Evolutionary conservation across 768 basidiomycete species (phyloP), one percentile per base, ranked within the genome.

Genomic region (Xanthoconium purpureum): DNA sequence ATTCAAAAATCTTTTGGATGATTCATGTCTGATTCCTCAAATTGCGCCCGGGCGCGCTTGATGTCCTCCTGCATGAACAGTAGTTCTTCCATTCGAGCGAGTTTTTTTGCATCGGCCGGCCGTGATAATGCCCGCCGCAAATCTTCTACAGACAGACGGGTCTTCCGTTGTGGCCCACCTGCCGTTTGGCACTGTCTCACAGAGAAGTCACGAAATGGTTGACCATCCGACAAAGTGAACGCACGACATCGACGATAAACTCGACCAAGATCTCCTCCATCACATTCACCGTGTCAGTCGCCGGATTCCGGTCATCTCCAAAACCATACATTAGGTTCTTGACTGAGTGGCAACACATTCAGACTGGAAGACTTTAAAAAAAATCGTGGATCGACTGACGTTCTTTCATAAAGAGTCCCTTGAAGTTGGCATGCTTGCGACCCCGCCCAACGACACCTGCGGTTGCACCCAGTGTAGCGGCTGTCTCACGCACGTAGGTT

Each of bases 31-130:
- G 75, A 75, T 59, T 80, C 80, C 50, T 84, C 83, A 60, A 93
- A 93, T 66, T 91, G 87, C 12, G 84, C 85, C 44, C 88, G 82
- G 5, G 91, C 93, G 10, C 91, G 84, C 69, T 93, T 91, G 72
- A 95, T 94, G 64, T 94, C 93, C 68, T 93, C 91, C 68, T 94
- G 91, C 88, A 94, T 92, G 76, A 92, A 93, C 35, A 95, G 67
- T 36, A 96, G 73, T 67, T 96, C 94, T 69, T 96, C 93, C 84
- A 95, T 87, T 54, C 94, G 80, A 17, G 93, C 92, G 24, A 95
- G 80, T 70, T 95, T 95, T 73, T 94, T 94, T 33, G 89, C 87
- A 65, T 95, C 94, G n/a, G 89, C 89, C 3, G 89, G 87, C 47
- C 86, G 78, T 29, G 91, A 90, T 24, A 96, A 74, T 8, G 83